Percentiles rank a stretch among this genome's conserved stretches.
Evolutionary conservation across 306 rosid genomes (phyloP).

Genomic region (Styphnolobium japonicum): DNA sequence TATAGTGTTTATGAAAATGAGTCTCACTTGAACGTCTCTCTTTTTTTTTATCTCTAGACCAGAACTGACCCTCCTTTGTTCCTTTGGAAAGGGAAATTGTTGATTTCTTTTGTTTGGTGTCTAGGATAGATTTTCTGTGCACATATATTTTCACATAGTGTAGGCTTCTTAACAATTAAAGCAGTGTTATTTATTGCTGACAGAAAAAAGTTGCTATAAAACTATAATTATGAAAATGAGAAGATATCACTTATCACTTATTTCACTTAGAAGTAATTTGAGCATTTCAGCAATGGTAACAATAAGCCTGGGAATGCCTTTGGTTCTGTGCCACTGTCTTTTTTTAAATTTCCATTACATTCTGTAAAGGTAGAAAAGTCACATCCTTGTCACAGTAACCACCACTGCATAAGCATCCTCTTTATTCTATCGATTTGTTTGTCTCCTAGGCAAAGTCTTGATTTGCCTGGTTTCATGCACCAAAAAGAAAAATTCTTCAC

Average conservation of each 20-base stretch:
- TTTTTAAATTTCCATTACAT: background rate
- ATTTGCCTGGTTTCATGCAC: background rate
- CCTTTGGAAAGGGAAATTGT: background rate
- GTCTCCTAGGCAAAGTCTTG: background rate
- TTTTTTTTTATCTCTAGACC: background rate
- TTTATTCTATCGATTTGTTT: background rate
- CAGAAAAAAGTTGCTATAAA: background rate
- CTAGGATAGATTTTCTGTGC: background rate
- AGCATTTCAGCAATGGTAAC: background rate
- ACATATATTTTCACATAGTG: background rate
- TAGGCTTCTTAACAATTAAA: background rate
- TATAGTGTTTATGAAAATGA: background rate
- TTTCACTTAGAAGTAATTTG: conserved; percentile 6
- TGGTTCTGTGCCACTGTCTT: background rate
- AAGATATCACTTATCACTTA: background rate
- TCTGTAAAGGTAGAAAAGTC: background rate
- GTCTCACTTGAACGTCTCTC: background rate
- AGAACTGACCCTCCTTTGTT: background rate
- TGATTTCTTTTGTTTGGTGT: background rate
- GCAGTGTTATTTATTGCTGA: background rate
- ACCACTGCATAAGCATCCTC: background rate
- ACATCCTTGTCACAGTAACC: background rate
- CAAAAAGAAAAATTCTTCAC: background rate
- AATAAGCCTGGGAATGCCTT: background rate
- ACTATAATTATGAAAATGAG: background rate